These are phyloP conservation scores for Lithospermum erythrorhizon DNA, from an alignment of 257 asterid genomes.

Conservation along the genomic window DNA sequence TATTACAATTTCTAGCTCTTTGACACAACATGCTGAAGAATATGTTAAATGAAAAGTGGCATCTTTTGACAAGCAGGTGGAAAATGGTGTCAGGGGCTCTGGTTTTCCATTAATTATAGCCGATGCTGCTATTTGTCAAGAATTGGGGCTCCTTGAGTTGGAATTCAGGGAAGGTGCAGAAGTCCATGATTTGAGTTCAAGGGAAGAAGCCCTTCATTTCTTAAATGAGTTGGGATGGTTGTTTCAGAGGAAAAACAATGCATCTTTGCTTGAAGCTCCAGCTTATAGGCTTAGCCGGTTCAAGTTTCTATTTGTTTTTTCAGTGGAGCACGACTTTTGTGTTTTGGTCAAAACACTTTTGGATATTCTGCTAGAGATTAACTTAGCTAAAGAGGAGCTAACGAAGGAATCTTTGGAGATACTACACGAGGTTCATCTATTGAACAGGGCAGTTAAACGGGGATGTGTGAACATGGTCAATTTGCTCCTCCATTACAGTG, in stretches of 20 bases:
- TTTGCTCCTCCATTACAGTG: slow-evolving; percentile 34
- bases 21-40: not conserved
- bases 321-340: slow-evolving; percentile 71
- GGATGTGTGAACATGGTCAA: slow-evolving; percentile 52
- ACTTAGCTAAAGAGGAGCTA: slow-evolving; percentile 36
- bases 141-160: slow-evolving; percentile 58
- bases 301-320: slow-evolving; percentile 56
- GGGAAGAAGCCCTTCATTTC: slow-evolving; percentile 50
- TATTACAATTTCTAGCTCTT: not conserved
- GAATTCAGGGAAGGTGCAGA: slow-evolving; percentile 37
- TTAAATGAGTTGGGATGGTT: slow-evolving; percentile 90
- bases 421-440: slow-evolving; percentile 61
- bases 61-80: slow-evolving; percentile 35
- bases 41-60: not conserved
- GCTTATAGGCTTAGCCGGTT: slow-evolving; percentile 45
- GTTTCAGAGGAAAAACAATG: slow-evolving; percentile 58
- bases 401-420: slow-evolving; percentile 46
- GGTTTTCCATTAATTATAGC: slow-evolving; percentile 83
- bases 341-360: slow-evolving; percentile 54
- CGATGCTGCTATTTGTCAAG: slow-evolving; percentile 59
- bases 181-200: slow-evolving; percentile 20
- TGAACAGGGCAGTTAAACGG: slow-evolving; percentile 76
- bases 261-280: slow-evolving; percentile 36
- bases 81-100: slow-evolving; percentile 48
- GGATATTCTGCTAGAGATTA: slow-evolving; percentile 54